Evolutionary conservation across 2,329 filamentous ascomycete genomes (phyloP), one percentile per base, ranked within the genome.

Genomic region (Monosporascus sp.): DNA sequence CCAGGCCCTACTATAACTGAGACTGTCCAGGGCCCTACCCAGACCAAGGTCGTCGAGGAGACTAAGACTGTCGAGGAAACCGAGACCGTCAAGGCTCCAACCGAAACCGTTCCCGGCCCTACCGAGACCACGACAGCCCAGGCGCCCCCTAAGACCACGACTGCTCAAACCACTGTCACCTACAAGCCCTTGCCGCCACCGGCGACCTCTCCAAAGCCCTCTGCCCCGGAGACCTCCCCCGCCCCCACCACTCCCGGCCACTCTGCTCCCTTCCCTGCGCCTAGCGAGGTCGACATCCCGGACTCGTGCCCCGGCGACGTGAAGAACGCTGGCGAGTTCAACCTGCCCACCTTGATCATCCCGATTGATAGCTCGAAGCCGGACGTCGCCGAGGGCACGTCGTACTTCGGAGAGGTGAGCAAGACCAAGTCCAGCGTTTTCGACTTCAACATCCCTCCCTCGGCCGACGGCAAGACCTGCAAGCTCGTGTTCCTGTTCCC

Each of bases 401-500:
- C 74, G 1, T 79, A 73, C 69, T 80, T 79, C 59, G 83, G 81
- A 51, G 74, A 75, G 5, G 73, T 84, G 49, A 78, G 75, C 17
- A 61, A 71, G 24, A 72, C 67, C 22, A 65, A 79, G 51, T 80
- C 79, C 8, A 79, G 78, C n/a, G 77, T 86, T 61, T 88, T 85
- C 79, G 85, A 85, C 72, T 88, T 88, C 70, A 82, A 87, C 64
- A 79, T 88, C 43, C 83, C 81, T 2, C 52, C 64, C 3, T 68
- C 66, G 6, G 74, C 79, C 60, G 60, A 71, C n/a, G 80, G 78
- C 60, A 80, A 81, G 70, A 80, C 71, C 5, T 89, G 85, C 72
- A 78, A 74, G 48, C 71, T 87, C 5, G 71, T 84, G 53, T 88
- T 89, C 79, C 74, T 87, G 45, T 80, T 88, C 69, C 85, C 86